Percentiles rank a stretch among this genome's conserved stretches.
Evolutionary conservation across 495 filamentous ascomycete species (phyloP).

Genomic region (Bombardia bombarda): DNA sequence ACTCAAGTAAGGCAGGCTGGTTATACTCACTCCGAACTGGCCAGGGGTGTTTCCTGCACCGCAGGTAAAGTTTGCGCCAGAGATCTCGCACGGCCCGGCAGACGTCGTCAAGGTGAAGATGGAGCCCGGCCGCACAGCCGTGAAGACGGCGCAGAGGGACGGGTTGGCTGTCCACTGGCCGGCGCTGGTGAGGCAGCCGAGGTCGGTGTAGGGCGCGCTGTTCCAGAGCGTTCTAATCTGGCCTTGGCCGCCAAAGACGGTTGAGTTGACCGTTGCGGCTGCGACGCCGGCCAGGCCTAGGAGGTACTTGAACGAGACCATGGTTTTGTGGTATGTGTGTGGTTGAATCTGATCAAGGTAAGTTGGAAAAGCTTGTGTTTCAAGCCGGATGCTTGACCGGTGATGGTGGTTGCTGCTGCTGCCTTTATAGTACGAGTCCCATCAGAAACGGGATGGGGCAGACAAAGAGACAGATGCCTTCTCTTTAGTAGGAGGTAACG

Average conservation of each 20-base stretch:
- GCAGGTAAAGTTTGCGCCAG: conserved; percentile 9
- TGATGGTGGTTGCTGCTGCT: no score
- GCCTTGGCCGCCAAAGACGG: conserved; percentile 11
- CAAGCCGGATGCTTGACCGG: no score
- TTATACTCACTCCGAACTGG: conserved; percentile 15
- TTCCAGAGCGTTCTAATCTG: conserved; percentile 15
- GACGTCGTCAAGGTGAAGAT: conserved; percentile 5
- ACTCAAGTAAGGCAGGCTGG: not conserved
- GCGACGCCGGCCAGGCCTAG: not conserved
- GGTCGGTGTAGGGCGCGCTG: conserved; percentile 11
- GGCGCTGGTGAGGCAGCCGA: conserved; percentile 17
- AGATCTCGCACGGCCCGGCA: conserved; percentile 9
- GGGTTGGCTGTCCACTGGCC: conserved; percentile 17
- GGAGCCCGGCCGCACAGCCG: not conserved
- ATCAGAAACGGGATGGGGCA: no score
- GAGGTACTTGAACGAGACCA: not conserved
- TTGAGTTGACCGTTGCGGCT: not conserved
- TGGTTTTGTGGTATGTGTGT: not conserved
- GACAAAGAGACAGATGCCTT: no score
- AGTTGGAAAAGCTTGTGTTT: no score
- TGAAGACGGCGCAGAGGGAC: conserved; percentile 12
- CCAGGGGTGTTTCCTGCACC: not conserved
- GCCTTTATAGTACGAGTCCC: no score
- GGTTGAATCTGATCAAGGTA: no score
- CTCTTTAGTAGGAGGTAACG: no score